Evolutionary conservation across 768 basidiomycete species (phyloP).

Genomic region (Terana coerulea): DNA sequence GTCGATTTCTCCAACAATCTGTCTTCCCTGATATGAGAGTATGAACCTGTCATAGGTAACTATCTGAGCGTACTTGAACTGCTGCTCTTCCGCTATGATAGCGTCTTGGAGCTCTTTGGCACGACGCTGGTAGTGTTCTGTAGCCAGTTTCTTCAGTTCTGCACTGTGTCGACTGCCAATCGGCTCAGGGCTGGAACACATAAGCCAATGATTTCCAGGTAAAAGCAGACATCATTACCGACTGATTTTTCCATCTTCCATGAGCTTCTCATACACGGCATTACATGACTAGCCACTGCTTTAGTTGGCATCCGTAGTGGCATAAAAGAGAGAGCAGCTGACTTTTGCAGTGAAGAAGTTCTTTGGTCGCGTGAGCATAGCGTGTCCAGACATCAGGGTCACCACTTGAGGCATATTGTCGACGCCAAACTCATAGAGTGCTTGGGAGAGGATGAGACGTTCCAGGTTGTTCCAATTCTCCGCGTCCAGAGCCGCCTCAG

Average conservation of each 20-base stretch:
- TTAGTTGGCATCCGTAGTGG: constrained; percentile 7
- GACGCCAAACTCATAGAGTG: constrained; percentile 78
- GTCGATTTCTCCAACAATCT: constrained; percentile 69
- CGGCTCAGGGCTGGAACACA: constrained; percentile 39
- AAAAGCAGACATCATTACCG: not conserved
- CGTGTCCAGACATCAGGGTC: constrained; percentile 63
- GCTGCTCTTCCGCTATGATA: constrained; percentile 68
- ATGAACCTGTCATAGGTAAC: too few relatives aligned
- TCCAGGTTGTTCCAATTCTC: constrained; percentile 44
- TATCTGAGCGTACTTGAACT: constrained; percentile 63
- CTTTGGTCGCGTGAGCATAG: constrained; percentile 59
- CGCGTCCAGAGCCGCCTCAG: constrained; percentile 14
- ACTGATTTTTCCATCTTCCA: constrained; percentile 48
- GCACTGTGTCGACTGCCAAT: constrained; percentile 54
- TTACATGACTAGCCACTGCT: constrained; percentile 54
- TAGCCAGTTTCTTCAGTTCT: constrained; percentile 65
- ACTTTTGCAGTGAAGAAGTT: constrained; percentile 70
- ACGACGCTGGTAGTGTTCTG: constrained; percentile 67
- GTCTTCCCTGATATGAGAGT: constrained; percentile 35
- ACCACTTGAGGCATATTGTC: constrained; percentile 66
- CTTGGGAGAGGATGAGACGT: constrained; percentile 79
- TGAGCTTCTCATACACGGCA: constrained; percentile 59
- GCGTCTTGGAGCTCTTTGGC: constrained; percentile 67
- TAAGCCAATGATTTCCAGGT: not conserved
- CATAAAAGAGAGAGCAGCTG: constrained; percentile 15